Evolutionary conservation across 306 rosid genomes (phyloP).

Genomic region (Trifolium dubium): DNA sequence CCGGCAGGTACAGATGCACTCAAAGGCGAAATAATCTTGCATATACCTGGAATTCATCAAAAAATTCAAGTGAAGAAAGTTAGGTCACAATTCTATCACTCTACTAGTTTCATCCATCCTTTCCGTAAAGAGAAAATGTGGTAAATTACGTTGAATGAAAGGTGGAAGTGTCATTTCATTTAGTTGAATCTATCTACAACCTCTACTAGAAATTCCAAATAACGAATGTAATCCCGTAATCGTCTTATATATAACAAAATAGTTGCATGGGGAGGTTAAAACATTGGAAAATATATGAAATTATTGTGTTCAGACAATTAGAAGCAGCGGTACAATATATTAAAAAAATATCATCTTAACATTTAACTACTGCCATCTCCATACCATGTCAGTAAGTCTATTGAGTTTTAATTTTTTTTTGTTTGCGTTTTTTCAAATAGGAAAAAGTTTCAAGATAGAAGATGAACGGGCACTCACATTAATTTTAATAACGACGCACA

Average conservation of each 20-base stretch:
- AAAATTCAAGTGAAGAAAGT: conserved; percentile 17
- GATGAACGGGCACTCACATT: background rate
- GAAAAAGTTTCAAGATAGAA: background rate
- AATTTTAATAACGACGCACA: background rate
- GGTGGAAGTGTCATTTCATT: conserved; percentile 15
- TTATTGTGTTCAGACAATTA: background rate
- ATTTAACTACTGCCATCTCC: background rate
- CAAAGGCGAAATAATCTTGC: conserved; percentile 92
- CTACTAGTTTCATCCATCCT: background rate
- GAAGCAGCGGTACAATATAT: conserved; percentile 7
- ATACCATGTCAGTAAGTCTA: background rate
- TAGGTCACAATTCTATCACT: conserved; percentile 23
- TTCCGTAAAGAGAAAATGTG: conserved; percentile 5
- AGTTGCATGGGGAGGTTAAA: background rate
- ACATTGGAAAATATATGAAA: background rate
- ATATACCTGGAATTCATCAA: conserved; percentile 66
- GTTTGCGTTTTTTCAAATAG: background rate
- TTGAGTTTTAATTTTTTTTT: background rate
- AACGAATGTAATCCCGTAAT: conserved; percentile 17
- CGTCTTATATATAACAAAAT: background rate
- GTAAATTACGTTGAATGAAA: conserved; percentile 12
- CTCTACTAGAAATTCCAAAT: conserved; percentile 24
- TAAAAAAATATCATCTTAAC: background rate
- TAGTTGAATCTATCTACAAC: background rate
- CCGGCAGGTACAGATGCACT: conserved; percentile 97